These are phyloP conservation scores for Colletotrichum noveboracense DNA, from an alignment of 2,329 filamentous ascomycete genomes.

Conservation along the genomic window DNA sequence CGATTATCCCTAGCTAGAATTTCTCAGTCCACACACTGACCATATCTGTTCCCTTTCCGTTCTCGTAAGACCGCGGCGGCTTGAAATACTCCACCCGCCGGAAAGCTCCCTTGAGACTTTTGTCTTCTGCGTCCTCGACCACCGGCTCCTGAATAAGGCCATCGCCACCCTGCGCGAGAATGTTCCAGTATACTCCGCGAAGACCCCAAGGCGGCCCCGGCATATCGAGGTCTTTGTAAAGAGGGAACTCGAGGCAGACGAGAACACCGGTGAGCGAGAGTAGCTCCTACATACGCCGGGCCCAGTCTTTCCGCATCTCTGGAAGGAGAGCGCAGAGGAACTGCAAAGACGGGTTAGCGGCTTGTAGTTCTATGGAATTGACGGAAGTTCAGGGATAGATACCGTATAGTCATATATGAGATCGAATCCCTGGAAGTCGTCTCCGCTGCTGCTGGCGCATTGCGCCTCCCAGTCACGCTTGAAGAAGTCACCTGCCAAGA, in stretches of 20 bases:
- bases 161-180: neutral
- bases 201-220: neutral
- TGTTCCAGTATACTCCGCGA: neutral
- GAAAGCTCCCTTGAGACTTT: neutral
- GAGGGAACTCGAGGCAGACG: neutral
- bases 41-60: neutral
- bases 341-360: neutral
- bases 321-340: neutral
- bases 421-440: neutral
- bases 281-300: neutral
- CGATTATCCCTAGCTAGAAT: neutral
- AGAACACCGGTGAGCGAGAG: neutral
- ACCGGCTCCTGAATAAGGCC: neutral
- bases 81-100: neutral
- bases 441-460: neutral
- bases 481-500: neutral
- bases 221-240: neutral
- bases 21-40: neutral
- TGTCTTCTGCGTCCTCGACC: neutral
- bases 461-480: neutral
- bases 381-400: accelerated
- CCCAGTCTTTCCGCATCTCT: neutral
- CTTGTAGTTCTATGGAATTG: accelerated
- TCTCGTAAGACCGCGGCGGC: neutral
- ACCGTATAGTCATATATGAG: neutral